phyloP scores from a whole-genome alignment of 2,329 filamentous ascomycete genomes.

The Xylariales sp. region DNA sequence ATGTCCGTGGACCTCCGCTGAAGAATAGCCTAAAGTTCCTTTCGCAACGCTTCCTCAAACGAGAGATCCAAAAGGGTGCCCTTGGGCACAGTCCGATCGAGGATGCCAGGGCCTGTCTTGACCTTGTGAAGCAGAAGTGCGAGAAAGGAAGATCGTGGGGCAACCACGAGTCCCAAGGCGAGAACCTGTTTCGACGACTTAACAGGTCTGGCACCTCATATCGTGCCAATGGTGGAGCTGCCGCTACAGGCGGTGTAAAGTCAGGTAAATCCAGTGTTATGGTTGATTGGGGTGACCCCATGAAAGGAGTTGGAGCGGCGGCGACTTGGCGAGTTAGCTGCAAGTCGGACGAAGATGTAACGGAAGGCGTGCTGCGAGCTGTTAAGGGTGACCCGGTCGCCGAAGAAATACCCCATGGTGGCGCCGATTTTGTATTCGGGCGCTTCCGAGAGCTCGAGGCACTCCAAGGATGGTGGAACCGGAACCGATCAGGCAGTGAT shows the following conservation, averaged over 20 bases:
- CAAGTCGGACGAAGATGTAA: conserved; percentile 54
- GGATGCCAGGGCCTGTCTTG: conserved; percentile 85
- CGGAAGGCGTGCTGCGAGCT: conserved; percentile 51
- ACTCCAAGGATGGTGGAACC: conserved; percentile 64
- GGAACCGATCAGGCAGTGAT: conserved; percentile 39
- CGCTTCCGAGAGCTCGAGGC: conserved; percentile 63
- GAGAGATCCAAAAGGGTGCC: conserved; percentile 79
- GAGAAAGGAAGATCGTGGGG: conserved; percentile 89
- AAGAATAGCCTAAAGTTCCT: conserved; percentile 92
- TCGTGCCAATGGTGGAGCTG: conserved; percentile 54
- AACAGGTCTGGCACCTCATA: conserved; percentile 58
- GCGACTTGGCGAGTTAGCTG: conserved; percentile 55
- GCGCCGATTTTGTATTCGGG: conserved; percentile 64
- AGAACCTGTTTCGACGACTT: conserved; percentile 86
- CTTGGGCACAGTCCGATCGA: conserved; percentile 87
- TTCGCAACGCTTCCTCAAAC: conserved; percentile 75
- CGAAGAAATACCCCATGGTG: conserved; percentile 51
- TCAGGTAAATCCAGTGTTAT: conserved; percentile 65
- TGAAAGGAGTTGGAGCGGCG: conserved; percentile 50
- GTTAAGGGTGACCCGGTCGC: conserved; percentile 55
- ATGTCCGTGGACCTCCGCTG: conserved; percentile 81
- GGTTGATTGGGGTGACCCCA: conserved; percentile 85
- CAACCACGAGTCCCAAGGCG: conserved; percentile 69
- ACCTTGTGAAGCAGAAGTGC: conserved; percentile 92
- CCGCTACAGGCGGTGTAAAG: conserved; percentile 50